Base-by-base conservation (phyloP, 2,329 filamentous ascomycete species). In the Nothophaeocryptopus gaeumannii region DNA sequence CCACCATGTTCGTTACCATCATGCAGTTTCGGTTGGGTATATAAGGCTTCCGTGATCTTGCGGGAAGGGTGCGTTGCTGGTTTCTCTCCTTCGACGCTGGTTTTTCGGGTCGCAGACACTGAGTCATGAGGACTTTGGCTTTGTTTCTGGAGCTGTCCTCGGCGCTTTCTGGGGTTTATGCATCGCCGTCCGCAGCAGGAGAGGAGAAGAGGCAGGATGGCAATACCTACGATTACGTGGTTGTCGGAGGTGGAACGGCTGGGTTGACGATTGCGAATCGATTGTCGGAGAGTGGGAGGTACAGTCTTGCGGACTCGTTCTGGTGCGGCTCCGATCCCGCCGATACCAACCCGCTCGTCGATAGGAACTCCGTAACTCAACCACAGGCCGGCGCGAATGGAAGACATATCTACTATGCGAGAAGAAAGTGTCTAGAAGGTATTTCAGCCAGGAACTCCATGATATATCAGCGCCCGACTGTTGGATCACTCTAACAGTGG, bases 401-500 rank as follows among this genome's bases (percentile, higher is more conserved):
- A 8, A 42, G 30, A 11, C 37, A 29, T 12, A 41, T 64, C 3
- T 59, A 59, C 20, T 68, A 65, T 55, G 57, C 59, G 30, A 56
- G 62, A 35, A 65, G 65, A 34, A 65, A 64, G 45, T 58, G 53
- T 26, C 52, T 67, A 2, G 65, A 63, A 31, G 63, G 66, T 29
- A 39, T 14, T 31, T 50, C 47, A 11, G 47, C 47, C 9, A 13
- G 55, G n/a, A 62, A 63, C 42, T 49, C 51, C 43, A 55, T 57
- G 55, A 51, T 53, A 29, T 57, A 57, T 30, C 52, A 57, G 34
- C 52, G 55, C 29, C 40, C 41, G 2, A 55, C 55, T 5, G n/a
- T 33, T 5, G 48, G 47, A 5, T 45, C 45, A 3, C 30, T 52
- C 8, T 45, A 58, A 31, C 20, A 50, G 13, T 59, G 57, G 67